Evolutionary conservation across 2,329 filamentous ascomycete species (phyloP).

Genomic region (Aschersonia sp.): DNA sequence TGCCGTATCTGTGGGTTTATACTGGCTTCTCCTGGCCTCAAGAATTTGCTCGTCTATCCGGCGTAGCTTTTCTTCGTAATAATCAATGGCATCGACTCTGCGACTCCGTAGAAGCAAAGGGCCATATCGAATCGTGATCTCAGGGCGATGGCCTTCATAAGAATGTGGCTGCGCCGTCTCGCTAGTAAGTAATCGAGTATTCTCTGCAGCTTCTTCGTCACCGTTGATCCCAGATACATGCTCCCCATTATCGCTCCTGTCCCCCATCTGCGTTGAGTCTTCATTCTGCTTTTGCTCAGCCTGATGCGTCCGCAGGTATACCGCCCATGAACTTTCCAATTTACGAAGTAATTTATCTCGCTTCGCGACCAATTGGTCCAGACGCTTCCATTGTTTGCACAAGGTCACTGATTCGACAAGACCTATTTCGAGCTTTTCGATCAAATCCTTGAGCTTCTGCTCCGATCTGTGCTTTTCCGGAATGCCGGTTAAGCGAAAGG

Average conservation of each 20-base stretch:
- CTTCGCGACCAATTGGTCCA: conserved; percentile 61
- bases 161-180: conserved; percentile 16
- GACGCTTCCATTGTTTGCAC: conserved; percentile 71
- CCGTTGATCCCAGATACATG: conserved; percentile 6
- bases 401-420: conserved; percentile 78
- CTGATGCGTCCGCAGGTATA: conserved; percentile 29
- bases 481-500: conserved; percentile 81
- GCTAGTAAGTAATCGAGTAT: conserved; percentile 43
- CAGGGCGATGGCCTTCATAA: conserved; percentile 42
- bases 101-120: conserved; percentile 56
- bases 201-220: conserved; percentile 36
- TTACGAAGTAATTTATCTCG: conserved; percentile 52
- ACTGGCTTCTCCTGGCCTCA: conserved; percentile 58
- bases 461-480: conserved; percentile 68
- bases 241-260: neutral
- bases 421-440: conserved; percentile 80
- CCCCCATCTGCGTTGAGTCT: conserved; percentile 4
- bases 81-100: conserved; percentile 81
- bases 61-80: conserved; percentile 78
- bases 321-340: conserved; percentile 74
- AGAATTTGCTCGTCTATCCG: conserved; percentile 63
- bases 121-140: conserved; percentile 64
- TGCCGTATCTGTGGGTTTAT: conserved; percentile 65
- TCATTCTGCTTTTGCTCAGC: conserved; percentile 5
- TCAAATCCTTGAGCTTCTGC: conserved; percentile 67